These are phyloP conservation scores for Globisporangium iwayamae DNA, from an alignment of 352 stramenopile genomes.

Conservation along the genomic window DNA sequence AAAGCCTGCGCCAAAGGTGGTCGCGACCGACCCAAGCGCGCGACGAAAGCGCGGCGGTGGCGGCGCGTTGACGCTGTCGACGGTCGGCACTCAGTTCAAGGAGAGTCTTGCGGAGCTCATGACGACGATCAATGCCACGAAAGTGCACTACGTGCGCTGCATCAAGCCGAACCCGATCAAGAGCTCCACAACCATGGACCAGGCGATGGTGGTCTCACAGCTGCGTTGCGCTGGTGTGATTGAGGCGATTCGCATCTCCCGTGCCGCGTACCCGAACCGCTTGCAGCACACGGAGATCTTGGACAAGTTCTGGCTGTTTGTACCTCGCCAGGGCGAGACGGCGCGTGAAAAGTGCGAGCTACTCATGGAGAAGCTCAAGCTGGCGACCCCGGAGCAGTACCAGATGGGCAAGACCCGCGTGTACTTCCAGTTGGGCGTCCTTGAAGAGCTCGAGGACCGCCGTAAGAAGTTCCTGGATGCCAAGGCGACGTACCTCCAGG, in stretches of 20 bases:
- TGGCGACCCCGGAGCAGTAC: slow-evolving; percentile 69
- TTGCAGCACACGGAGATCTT: slow-evolving; percentile 87
- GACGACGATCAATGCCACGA: slow-evolving; percentile 92
- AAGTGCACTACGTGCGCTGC: slow-evolving; percentile 98
- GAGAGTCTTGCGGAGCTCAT: slow-evolving; percentile 93
- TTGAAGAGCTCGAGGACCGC: slow-evolving; percentile 83
- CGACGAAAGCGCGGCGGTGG: slow-evolving; percentile 53
- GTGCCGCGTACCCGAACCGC: slow-evolving; percentile 98
- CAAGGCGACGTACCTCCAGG: slow-evolving; percentile 75
- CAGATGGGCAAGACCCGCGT: slow-evolving; percentile 86
- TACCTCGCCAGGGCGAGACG: slow-evolving; percentile 52
- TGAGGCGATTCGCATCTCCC: slow-evolving; percentile 97
- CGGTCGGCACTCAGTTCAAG: slow-evolving; percentile 91
- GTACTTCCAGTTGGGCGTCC: slow-evolving; percentile 84
- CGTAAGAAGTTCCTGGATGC: slow-evolving; percentile 83
- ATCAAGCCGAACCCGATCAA: slow-evolving; percentile 99
- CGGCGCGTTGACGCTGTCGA: slow-evolving; percentile 61
- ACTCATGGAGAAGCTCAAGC: slow-evolving; percentile 78
- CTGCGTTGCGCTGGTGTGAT: slow-evolving; percentile 98
- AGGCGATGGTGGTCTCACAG: slow-evolving; percentile 94
- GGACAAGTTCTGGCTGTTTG: slow-evolving; percentile 83
- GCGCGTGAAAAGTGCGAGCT: slow-evolving; percentile 66
- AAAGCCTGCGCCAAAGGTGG: slow-evolving; percentile 44
- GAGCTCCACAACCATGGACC: slow-evolving; percentile 86
- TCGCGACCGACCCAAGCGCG: slow-evolving; percentile 25